Percentiles rank a stretch among this genome's conserved stretches.
Evolutionary conservation across 164 flowering plant species (phyloP).

Genomic region (Hamamelis virginiana): DNA sequence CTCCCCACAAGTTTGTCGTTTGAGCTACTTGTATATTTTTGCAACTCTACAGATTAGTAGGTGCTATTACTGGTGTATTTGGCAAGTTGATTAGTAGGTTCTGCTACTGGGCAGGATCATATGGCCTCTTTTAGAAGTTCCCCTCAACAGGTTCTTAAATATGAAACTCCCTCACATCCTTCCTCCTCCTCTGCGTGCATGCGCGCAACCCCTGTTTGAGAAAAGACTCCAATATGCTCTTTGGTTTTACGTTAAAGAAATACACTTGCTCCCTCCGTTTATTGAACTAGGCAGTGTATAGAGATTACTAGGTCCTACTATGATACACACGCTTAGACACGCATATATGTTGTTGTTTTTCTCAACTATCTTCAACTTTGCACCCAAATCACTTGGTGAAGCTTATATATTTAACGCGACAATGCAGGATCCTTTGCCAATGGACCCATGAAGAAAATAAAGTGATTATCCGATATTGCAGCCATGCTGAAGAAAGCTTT

Average conservation of each 20-base stretch:
- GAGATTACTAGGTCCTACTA: background rate
- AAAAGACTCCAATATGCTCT: background rate
- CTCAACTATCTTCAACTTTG: background rate
- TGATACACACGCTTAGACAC: background rate
- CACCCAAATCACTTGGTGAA: background rate
- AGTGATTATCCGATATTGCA: constrained; percentile 3
- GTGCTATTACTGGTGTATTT: background rate
- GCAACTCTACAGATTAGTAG: background rate
- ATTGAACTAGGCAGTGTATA: background rate
- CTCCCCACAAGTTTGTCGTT: background rate
- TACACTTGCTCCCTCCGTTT: background rate
- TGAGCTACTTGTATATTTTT: background rate
- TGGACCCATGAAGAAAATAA: constrained; percentile 15
- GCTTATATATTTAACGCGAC: background rate
- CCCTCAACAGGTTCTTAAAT: too few relatives aligned
- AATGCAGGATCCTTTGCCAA: constrained; percentile 20
- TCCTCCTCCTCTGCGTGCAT: too few relatives aligned
- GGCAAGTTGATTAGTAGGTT: background rate
- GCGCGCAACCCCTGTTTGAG: background rate
- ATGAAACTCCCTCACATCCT: too few relatives aligned
- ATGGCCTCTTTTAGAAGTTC: too few relatives aligned
- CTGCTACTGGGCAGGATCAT: background rate
- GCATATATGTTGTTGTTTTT: too few relatives aligned
- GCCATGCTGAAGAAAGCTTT: constrained; percentile 5
- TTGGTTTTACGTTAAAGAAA: background rate